These are phyloP conservation scores for Globisporangium sylvaticum DNA, from an alignment of 352 stramenopile species.

Conservation along the genomic window DNA sequence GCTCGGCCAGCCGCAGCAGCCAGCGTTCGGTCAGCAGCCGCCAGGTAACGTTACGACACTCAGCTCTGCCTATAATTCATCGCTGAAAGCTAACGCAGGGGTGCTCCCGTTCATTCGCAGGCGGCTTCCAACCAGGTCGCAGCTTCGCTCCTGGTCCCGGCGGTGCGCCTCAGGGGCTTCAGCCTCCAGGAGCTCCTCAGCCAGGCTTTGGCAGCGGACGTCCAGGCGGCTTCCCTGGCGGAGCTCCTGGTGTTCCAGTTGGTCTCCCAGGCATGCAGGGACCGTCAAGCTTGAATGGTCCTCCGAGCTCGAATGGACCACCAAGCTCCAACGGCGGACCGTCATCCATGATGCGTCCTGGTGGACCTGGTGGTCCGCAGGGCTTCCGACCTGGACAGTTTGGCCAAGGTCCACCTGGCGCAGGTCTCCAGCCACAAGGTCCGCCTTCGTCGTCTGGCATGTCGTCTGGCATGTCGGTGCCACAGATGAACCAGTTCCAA, in stretches of 20 bases:
- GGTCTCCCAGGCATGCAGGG: conserved; percentile 24
- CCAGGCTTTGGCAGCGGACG: conserved; percentile 14
- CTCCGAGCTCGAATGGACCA: conserved; percentile 9
- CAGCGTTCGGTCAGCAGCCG: conserved; percentile 10
- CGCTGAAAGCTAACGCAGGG: neutral
- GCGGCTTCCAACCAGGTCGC: conserved; percentile 14
- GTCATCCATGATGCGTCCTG: conserved; percentile 1
- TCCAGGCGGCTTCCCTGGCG: conserved; percentile 21
- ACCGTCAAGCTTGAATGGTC: conserved; percentile 17
- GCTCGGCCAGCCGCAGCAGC: conserved; percentile 7
- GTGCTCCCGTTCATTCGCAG: neutral
- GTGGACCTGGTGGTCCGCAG: conserved; percentile 5
- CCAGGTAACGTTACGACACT: conserved; percentile 1
- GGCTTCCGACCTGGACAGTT: conserved; percentile 24
- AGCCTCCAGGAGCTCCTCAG: conserved; percentile 12
- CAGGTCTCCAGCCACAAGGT: conserved; percentile 10
- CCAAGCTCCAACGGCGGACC: conserved; percentile 5
- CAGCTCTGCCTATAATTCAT: neutral
- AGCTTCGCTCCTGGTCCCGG: conserved; percentile 12
- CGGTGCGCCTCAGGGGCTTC: conserved; percentile 10
- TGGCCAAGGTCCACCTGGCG: conserved; percentile 13
- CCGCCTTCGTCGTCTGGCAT: conserved; percentile 35
- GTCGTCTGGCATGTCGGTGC: conserved; percentile 26
- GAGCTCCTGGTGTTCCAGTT: neutral
- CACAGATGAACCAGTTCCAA: conserved; percentile 42